Evolutionary conservation across 139 green algal species (phyloP), one percentile per base, ranked within the genome.

Genomic region (Micractinium conductrix): DNA sequence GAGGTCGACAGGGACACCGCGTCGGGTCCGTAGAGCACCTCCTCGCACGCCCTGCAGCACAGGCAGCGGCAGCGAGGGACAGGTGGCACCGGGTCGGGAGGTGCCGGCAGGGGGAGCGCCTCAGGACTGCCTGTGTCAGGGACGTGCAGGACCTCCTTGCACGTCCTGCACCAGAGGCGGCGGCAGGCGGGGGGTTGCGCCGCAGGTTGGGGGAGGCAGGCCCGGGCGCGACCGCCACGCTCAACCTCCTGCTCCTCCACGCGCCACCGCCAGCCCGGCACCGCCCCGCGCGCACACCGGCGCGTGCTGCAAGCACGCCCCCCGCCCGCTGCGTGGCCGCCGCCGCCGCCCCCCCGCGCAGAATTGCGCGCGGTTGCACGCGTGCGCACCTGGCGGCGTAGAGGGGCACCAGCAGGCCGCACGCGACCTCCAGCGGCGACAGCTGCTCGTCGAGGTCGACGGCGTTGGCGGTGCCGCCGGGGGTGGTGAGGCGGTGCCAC

Each of bases 381-480:
- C n/a, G n/a, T n/a, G 6, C 60, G 30, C 58, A 78, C 82, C 72
- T 81, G 72, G 78, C 80, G 1, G 83, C 91, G 43, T 93, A 95
- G 35, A 94, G 80, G 26, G 92, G 92, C 53, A 89, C 79, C 58
- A 95, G 71, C 73, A 95, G 83, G 38, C 50, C 90, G 58, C 74
- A 86, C 12, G 74, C 79, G 37, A 92, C 38, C 69, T 91, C 92
- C 73, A 90, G 90, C 26, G 68, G 65, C 12, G 58, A 70, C 62
- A 86, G 74, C 19, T 78, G 83, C 38, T 71, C 22, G 26, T 79
- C 68, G 28, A 86, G 63, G 30, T 70, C 5, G 3, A 87, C 88
- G 9, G 85, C 88, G 68, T 87, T 88, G 68, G 53, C 26, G 12
- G 75, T 70, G 4, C 22, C 10, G 53, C 71, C 86, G 21, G 40